Conservation (phyloP, 176 grass and related monocot genomes). For the Saccharum spontaneum region DNA sequence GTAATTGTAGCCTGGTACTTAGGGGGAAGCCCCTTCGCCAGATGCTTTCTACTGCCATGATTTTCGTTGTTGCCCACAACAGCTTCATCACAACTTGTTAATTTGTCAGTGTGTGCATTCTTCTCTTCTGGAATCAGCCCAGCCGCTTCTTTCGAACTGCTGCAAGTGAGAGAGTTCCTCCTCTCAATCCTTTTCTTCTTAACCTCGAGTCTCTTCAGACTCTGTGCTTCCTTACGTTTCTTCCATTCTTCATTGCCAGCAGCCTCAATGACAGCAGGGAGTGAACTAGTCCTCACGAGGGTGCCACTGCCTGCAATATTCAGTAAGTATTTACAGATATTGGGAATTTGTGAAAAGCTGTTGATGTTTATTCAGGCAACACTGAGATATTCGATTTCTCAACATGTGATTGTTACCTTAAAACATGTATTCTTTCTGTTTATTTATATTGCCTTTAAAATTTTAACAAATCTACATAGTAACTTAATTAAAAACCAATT, state of each 20-base stretch:
- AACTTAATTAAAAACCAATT: not conserved
- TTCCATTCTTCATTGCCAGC: slow-evolving; percentile 35
- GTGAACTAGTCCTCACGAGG: slow-evolving; percentile 54
- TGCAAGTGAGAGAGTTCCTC: slow-evolving; percentile 51
- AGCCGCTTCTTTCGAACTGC: slow-evolving; percentile 9
- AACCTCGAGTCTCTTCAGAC: slow-evolving; percentile 56
- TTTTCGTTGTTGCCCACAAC: not conserved
- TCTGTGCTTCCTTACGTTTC: slow-evolving; percentile 59
- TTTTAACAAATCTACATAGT: not conserved
- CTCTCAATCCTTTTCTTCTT: slow-evolving; percentile 71
- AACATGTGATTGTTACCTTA: not conserved
- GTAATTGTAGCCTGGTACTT: slow-evolving; percentile 13
- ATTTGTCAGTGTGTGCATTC: slow-evolving; percentile 24
- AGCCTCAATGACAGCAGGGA: slow-evolving; percentile 44
- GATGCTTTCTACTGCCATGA: not conserved
- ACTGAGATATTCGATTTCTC: not conserved
- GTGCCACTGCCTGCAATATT: slow-evolving; percentile 3
- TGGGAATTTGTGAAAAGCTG: not conserved
- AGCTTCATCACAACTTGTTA: slow-evolving; percentile 1
- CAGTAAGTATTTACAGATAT: not conserved
- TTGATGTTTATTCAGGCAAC: not conserved
- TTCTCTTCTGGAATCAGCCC: slow-evolving; percentile 35
- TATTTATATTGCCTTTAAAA: not conserved
- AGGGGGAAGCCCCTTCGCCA: slow-evolving; percentile 11
- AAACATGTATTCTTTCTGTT: not conserved